Evolutionary conservation across 768 basidiomycete species (phyloP), one percentile per base, ranked within the genome.

Genomic region (Trametes punicea): DNA sequence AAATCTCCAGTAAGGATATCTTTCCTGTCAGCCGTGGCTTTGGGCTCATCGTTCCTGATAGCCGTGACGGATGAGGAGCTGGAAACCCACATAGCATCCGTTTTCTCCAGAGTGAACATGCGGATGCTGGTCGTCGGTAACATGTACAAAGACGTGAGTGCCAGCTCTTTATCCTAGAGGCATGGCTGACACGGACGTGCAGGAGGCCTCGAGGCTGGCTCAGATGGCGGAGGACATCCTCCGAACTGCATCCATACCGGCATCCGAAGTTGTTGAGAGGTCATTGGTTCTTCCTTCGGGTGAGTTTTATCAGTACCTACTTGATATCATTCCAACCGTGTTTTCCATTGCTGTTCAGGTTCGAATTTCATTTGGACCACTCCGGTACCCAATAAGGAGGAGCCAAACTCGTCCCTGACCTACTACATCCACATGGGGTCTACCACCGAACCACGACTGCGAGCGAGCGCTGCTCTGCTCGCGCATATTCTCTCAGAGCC

Each of bases 401-500:
- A 99, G 71, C 75, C 86, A 46, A 99, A 98, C 73, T 91, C 88
- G 6, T 81, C 88, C 2, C 67, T 98, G 49, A 85, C 88, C 3
- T 98, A 97, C 73, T 93, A 88, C 69, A 72, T 90, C 54, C 86
- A 92, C 65, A 77, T 90, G 57, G 95, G 95, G 10, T 77, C 84
- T 34, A 67, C 84, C 29, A 74, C 75, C 6, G 83, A 94, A 66
- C 78, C 82, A 42, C 77, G 70, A 18, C 73, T 82, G 10, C 85
- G 94, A 3, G 85, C 90, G 23, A 77, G 78, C 1, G 78, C 86
- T 21, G 73, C 83, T 2, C 78, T 99, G 13, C 82, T 98, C 21
- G 79, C 79, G 0, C 92, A 95, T 63, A 88, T 98, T 54, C 77
- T 95, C 33, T 76, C 80, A n/a, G 97, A 99, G 64, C 96, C 95